These are phyloP conservation scores for Corniculantispora saksenae DNA, from an alignment of 2,329 filamentous ascomycete genomes.

Conservation along the genomic window DNA sequence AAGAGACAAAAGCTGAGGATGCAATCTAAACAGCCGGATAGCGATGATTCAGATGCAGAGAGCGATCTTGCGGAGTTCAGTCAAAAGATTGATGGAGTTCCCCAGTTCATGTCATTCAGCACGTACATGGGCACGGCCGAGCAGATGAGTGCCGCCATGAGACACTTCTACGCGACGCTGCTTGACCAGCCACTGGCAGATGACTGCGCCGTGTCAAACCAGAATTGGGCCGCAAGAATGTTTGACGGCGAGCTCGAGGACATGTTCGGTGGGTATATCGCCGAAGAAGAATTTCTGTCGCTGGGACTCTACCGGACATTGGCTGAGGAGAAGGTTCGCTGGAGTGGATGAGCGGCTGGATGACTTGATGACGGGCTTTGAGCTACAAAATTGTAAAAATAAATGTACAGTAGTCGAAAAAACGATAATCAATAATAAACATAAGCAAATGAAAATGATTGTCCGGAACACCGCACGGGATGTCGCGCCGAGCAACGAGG, in stretches of 20 bases:
- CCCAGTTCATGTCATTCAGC: conserved; percentile 18
- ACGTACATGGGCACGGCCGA: conserved; percentile 14
- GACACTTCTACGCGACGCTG: not conserved
- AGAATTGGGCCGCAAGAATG: conserved; percentile 7
- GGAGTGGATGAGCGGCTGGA: conserved; percentile 6
- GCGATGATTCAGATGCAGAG: not conserved
- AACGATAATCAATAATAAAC: not conserved
- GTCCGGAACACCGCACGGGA: no score
- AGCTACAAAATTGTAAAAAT: not conserved
- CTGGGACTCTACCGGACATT: conserved; percentile 13
- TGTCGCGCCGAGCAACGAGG: no score
- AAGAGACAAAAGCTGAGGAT: not conserved
- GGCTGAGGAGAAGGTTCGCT: conserved; percentile 18
- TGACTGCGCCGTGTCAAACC: not conserved
- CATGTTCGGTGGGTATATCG: conserved; percentile 15
- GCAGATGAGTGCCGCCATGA: conserved; percentile 1
- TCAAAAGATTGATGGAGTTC: not conserved
- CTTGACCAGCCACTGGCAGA: not conserved
- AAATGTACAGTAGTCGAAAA: not conserved
- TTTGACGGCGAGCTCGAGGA: conserved; percentile 12
- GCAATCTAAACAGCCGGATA: not conserved
- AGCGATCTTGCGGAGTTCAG: not conserved
- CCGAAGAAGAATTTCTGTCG: conserved; percentile 13
- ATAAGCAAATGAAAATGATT: not conserved
- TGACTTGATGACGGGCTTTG: not conserved